A percentile compares a stretch with the other conserved stretches of the same genome.
phyloP scores from a whole-genome alignment of 306 rosid genomes.

The Biancaea sappan region DNA sequence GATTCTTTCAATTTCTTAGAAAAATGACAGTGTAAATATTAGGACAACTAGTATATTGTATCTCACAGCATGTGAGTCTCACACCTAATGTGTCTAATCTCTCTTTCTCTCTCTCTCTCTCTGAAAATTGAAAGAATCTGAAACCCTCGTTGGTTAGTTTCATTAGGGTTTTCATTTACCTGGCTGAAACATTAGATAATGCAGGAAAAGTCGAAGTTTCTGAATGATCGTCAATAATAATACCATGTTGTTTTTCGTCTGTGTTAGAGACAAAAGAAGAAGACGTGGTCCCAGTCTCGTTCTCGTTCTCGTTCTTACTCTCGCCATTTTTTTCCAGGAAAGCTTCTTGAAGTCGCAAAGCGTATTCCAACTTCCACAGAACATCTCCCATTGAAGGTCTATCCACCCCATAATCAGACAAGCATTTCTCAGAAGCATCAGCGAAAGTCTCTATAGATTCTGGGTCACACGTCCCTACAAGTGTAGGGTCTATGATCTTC shows the following conservation, averaged over 20 bases:
- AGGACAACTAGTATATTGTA: too few relatives aligned
- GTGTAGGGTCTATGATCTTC: slow-evolving; percentile 43
- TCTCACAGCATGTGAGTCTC: neutral
- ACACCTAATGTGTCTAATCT: neutral
- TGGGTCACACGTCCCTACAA: slow-evolving; percentile 32
- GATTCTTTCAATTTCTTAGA: too few relatives aligned
- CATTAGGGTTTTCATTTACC: slow-evolving; percentile 37
- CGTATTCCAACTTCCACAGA: slow-evolving; percentile 47
- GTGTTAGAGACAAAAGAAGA: slow-evolving; percentile 11
- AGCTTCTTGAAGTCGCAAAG: slow-evolving; percentile 51
- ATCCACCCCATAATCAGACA: slow-evolving; percentile 45
- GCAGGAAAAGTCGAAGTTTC: slow-evolving; percentile 54
- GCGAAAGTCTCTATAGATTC: slow-evolving; percentile 44
- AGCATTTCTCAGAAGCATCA: slow-evolving; percentile 50
- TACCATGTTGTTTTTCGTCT: slow-evolving; percentile 24
- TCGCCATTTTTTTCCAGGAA: too few relatives aligned
- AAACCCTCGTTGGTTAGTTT: too few relatives aligned
- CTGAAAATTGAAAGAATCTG: neutral
- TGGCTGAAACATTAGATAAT: slow-evolving; percentile 56
- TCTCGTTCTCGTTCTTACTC: slow-evolving; percentile 34
- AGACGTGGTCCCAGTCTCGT: slow-evolving; percentile 7
- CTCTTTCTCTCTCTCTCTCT: too few relatives aligned
- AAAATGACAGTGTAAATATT: neutral
- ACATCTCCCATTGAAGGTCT: slow-evolving; percentile 55
- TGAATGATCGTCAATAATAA: slow-evolving; percentile 48